phyloP scores from a whole-genome alignment of 257 asterid species.

The Capsicum pubescens region DNA sequence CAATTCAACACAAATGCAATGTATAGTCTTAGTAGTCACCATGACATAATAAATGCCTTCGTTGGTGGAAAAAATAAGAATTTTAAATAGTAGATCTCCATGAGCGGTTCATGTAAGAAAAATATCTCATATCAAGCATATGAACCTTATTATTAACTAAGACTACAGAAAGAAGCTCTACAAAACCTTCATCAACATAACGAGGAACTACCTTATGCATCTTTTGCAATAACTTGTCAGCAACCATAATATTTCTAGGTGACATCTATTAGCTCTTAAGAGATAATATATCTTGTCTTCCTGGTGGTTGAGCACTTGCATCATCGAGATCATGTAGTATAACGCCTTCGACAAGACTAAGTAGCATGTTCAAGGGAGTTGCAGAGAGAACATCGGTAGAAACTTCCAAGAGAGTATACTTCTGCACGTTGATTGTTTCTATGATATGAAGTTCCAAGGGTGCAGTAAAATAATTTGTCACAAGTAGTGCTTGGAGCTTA shows the following conservation, averaged over 20 bases:
- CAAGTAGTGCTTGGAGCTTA: no score
- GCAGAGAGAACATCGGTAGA: no score
- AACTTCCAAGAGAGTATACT: no score
- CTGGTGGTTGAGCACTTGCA: slow-evolving; percentile 97
- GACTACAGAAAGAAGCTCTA: slow-evolving; percentile 87
- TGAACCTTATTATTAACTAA: no score
- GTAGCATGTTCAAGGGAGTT: no score
- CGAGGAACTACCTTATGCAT: slow-evolving; percentile 67
- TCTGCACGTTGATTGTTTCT: no score
- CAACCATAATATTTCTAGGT: slow-evolving; percentile 89
- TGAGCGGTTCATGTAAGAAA: slow-evolving; percentile 80
- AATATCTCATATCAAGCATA: slow-evolving; percentile 80
- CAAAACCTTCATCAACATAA: slow-evolving; percentile 86
- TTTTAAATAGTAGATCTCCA: slow-evolving; percentile 81
- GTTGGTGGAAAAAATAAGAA: slow-evolving; percentile 83
- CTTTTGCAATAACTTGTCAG: slow-evolving; percentile 85
- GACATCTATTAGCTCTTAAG: slow-evolving; percentile 95
- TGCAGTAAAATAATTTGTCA: no score
- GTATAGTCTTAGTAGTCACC: no score
- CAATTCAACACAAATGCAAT: no score
- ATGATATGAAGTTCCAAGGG: no score
- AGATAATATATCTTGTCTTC: slow-evolving; percentile 94
- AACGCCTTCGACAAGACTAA: slow-evolving; percentile 32
- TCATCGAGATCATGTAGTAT: slow-evolving; percentile 92
- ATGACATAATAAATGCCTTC: slow-evolving; percentile 53